Conservation (phyloP, 177 flowering plant genomes). For the Telopea speciosissima region DNA sequence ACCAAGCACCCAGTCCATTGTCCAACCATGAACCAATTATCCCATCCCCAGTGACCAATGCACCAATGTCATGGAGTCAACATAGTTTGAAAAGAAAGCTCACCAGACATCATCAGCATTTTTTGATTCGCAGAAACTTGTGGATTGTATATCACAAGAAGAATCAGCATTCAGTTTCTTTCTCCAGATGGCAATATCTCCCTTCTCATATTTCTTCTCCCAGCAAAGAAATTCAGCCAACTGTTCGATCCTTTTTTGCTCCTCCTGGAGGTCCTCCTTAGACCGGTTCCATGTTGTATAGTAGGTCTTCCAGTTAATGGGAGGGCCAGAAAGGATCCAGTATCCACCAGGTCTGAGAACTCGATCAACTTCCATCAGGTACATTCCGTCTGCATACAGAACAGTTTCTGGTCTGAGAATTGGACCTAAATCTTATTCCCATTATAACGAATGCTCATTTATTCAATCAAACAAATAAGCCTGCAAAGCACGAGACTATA, state of each 20-base stretch:
- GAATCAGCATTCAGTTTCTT: constrained; percentile 41
- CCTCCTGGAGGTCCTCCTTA: constrained; percentile 47
- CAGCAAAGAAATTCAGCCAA: constrained; percentile 57
- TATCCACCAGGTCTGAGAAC: constrained; percentile 71
- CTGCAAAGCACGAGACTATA: too few relatives aligned
- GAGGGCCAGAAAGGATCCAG: constrained; percentile 70
- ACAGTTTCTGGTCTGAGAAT: not conserved
- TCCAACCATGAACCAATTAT: too few relatives aligned
- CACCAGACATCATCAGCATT: constrained; percentile 62
- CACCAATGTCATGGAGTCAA: not conserved
- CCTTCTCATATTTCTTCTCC: constrained; percentile 71
- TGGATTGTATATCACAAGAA: constrained; percentile 36
- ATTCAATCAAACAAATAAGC: too few relatives aligned
- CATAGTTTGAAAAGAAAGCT: constrained; percentile 14
- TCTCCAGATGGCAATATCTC: constrained; percentile 58
- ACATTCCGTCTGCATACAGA: constrained; percentile 42
- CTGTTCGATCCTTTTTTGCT: constrained; percentile 50
- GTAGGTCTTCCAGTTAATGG: constrained; percentile 61
- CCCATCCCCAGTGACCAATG: not conserved
- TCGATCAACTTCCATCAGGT: constrained; percentile 61
- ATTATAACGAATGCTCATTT: not conserved
- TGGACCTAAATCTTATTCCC: not conserved
- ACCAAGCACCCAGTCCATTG: too few relatives aligned
- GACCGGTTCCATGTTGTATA: constrained; percentile 56
- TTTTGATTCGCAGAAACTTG: constrained; percentile 27